Evolutionary conservation across 2,329 filamentous ascomycete species (phyloP).

Genomic region (Ophiostoma pallidulum): DNA sequence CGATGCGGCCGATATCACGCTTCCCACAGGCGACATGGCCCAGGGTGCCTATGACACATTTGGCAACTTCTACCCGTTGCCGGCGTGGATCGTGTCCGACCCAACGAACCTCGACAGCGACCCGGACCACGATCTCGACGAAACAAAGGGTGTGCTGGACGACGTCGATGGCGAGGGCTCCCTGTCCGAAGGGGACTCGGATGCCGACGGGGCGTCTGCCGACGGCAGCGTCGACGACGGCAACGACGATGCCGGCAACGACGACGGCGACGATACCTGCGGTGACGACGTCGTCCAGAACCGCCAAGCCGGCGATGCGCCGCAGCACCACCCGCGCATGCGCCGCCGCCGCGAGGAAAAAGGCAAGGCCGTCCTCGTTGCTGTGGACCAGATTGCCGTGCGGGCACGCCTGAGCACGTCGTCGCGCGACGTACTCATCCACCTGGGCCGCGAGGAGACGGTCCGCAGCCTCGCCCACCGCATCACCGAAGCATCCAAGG

Average conservation of each 20-base stretch:
- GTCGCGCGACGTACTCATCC: slow-evolving; percentile 52
- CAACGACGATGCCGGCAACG: slow-evolving; percentile 5
- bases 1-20: slow-evolving; percentile 64
- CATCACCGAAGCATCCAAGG: slow-evolving; percentile 53
- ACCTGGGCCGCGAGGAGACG: slow-evolving; percentile 49
- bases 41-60: slow-evolving; percentile 64
- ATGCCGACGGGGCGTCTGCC: slow-evolving; percentile 20
- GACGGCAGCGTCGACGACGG: slow-evolving; percentile 10
- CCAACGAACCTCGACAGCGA: slow-evolving; percentile 44
- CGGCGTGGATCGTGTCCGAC: slow-evolving; percentile 59
- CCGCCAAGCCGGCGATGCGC: background rate
- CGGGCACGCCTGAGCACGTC: slow-evolving; percentile 57
- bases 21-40: slow-evolving; percentile 63
- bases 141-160: slow-evolving; percentile 18
- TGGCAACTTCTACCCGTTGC: slow-evolving; percentile 60
- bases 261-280: slow-evolving; percentile 7
- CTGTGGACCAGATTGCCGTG: slow-evolving; percentile 40
- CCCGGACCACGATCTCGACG: slow-evolving; percentile 18
- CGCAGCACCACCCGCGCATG: background rate
- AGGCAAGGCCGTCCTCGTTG: slow-evolving; percentile 35
- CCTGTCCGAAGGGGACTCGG: slow-evolving; percentile 5
- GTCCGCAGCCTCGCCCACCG: slow-evolving; percentile 54
- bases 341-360: slow-evolving; percentile 37
- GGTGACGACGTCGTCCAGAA: slow-evolving; percentile 13
- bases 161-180: background rate